These are phyloP conservation scores for Chlamydomonas sphaeroides DNA, from an alignment of 139 green algal genomes.

Conservation along the genomic window DNA sequence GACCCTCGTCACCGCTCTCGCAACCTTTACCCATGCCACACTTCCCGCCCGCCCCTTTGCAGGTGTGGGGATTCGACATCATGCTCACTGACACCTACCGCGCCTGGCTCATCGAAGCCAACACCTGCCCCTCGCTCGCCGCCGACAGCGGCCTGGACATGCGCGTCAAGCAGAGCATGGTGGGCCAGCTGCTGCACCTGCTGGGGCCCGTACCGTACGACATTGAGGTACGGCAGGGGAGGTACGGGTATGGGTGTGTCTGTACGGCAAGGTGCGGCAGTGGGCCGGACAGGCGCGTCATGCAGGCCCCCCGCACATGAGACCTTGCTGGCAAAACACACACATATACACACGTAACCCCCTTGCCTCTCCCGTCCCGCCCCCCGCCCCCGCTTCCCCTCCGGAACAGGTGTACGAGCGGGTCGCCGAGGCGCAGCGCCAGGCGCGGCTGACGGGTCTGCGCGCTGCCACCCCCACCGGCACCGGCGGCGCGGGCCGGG, in stretches of 20 bases:
- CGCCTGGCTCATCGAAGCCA: constrained; percentile 70
- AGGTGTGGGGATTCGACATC: constrained; percentile 77
- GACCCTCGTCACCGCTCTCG: no score
- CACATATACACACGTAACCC: no score
- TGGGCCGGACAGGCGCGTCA: no score
- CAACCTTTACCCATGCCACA: no score
- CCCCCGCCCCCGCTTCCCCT: no score
- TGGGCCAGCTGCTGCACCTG: constrained; percentile 66
- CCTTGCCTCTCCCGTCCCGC: no score
- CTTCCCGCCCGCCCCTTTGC: no score
- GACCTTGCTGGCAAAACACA: no score
- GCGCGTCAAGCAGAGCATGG: constrained; percentile 30
- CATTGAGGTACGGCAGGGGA: constrained; percentile 9
- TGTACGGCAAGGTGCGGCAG: no score
- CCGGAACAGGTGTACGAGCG: constrained; percentile 48
- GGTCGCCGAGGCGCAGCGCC: constrained; percentile 34
- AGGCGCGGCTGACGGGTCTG: constrained; percentile 54
- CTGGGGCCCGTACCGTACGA: constrained; percentile 59
- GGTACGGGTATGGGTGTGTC: no score
- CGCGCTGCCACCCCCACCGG: neutral
- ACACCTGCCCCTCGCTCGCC: constrained; percentile 67
- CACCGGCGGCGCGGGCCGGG: neutral
- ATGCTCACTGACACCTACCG: constrained; percentile 62
- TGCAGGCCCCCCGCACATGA: no score
- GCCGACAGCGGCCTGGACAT: constrained; percentile 59